phyloP scores from a whole-genome alignment of 495 filamentous ascomycete species.

The Aspergillus nidulans region DNA sequence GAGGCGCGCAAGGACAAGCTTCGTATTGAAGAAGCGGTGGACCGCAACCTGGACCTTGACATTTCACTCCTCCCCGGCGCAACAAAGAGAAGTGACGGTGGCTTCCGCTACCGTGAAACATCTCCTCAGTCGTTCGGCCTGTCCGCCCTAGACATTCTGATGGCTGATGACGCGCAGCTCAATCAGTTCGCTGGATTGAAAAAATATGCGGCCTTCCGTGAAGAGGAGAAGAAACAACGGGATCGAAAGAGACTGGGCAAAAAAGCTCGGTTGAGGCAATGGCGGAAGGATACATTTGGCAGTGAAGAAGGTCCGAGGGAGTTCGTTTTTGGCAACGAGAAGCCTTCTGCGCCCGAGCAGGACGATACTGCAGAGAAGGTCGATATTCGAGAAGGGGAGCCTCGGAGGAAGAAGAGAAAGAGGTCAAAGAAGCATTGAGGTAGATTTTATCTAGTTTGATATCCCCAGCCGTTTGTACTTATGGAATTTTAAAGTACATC shows the following conservation, averaged over 20 bases:
- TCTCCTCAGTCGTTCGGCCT: constrained; percentile 86
- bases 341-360: constrained; percentile 22
- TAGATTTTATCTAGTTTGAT: background rate
- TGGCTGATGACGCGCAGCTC: constrained; percentile 80
- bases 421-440: constrained; percentile 44
- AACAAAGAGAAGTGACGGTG: constrained; percentile 49
- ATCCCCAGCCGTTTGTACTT: background rate
- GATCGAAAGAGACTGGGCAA: constrained; percentile 86
- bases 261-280: constrained; percentile 83
- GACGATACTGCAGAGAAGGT: constrained; percentile 29
- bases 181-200: constrained; percentile 92
- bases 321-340: constrained; percentile 27
- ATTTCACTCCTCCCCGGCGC: constrained; percentile 52
- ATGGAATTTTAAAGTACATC: background rate
- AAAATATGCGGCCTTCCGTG: constrained; percentile 86
- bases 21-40: constrained; percentile 82
- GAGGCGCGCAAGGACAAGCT: constrained; percentile 71
- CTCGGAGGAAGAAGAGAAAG: constrained; percentile 45
- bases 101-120: constrained; percentile 90
- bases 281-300: constrained; percentile 91
- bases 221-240: constrained; percentile 77
- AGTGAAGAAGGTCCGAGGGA: constrained; percentile 55
- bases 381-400: constrained; percentile 45
- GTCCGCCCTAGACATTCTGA: constrained; percentile 82
- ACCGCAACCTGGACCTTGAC: constrained; percentile 71